A percentile compares a stretch with the other conserved stretches of the same genome.
phyloP scores from a whole-genome alignment of 768 basidiomycete genomes.

The Mrakia frigida region DNA sequence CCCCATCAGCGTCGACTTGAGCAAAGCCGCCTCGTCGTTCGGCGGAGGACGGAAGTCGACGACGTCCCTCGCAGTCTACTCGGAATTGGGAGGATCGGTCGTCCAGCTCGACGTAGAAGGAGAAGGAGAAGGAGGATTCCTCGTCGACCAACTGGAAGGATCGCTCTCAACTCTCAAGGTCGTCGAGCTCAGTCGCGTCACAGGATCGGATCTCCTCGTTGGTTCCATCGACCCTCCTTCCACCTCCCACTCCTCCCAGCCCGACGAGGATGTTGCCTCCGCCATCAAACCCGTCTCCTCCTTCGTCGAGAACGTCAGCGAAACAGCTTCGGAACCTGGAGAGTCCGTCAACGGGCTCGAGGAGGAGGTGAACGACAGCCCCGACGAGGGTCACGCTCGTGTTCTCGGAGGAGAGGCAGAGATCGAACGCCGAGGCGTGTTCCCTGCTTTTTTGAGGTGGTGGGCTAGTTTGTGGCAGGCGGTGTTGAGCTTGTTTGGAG shows the following conservation, averaged over 20 bases:
- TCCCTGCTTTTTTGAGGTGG: background rate
- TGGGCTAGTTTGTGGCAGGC: background rate
- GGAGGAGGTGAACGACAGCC: background rate
- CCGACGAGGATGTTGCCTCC: no score
- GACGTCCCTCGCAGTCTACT: background rate
- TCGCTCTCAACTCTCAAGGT: background rate
- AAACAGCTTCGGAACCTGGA: background rate
- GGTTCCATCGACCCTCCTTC: conserved; percentile 1
- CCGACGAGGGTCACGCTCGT: background rate
- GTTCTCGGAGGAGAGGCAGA: background rate
- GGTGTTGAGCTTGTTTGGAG: background rate
- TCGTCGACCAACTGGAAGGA: background rate
- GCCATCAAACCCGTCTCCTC: background rate
- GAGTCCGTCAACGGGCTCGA: background rate
- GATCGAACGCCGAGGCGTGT: background rate
- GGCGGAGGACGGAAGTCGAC: background rate
- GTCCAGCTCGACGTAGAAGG: background rate
- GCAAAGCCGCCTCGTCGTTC: background rate
- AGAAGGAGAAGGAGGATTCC: background rate
- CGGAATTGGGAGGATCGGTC: background rate
- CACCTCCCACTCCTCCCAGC: background rate
- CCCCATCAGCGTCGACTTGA: background rate
- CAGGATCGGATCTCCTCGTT: background rate
- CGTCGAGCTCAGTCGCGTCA: background rate
- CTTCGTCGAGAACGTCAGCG: background rate